Conservation (phyloP, 768 basidiomycete genomes). For the Porpolomopsis calyptriformis region DNA sequence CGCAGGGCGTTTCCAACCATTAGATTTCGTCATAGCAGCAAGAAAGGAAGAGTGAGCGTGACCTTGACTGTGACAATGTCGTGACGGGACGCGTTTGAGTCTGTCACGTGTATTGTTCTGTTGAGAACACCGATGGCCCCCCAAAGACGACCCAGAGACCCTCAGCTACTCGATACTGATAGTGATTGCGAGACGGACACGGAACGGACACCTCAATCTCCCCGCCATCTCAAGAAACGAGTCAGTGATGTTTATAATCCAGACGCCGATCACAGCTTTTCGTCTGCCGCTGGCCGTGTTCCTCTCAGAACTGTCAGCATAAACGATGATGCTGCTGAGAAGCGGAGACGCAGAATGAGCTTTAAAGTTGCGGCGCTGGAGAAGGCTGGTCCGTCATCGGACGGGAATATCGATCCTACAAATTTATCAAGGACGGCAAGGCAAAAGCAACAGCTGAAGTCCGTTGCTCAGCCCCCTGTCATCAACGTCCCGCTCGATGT, state of each 20-base stretch:
- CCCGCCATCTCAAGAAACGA: conserved; percentile 41
- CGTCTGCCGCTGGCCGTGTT: conserved; percentile 24
- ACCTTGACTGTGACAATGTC: background rate
- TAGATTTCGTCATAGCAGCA: conserved; percentile 18
- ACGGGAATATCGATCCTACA: conserved; percentile 24
- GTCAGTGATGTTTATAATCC: conserved; percentile 47
- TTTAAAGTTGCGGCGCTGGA: conserved; percentile 53
- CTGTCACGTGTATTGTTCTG: conserved; percentile 2
- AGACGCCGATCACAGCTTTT: conserved; percentile 34
- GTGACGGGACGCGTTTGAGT: conserved; percentile 5
- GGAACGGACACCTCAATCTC: conserved; percentile 31
- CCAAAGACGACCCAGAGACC: conserved; percentile 8
- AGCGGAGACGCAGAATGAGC: conserved; percentile 71
- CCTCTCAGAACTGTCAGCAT: conserved; percentile 40
- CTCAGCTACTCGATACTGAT: conserved; percentile 26
- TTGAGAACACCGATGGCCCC: conserved; percentile 4
- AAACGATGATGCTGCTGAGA: conserved; percentile 86
- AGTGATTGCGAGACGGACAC: conserved; percentile 28
- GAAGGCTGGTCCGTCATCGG: conserved; percentile 51
- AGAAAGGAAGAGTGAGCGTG: background rate
- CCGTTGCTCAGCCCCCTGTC: conserved; percentile 46
- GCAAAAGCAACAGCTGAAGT: conserved; percentile 53
- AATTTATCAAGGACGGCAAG: conserved; percentile 40
- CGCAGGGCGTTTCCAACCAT: conserved; percentile 60
- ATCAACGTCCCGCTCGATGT: conserved; percentile 65